Percentiles rank a stretch among this genome's conserved stretches.
These are phyloP conservation scores for Tubosaeta sp. DNA, from an alignment of 768 basidiomycete genomes.

Conservation along the genomic window DNA sequence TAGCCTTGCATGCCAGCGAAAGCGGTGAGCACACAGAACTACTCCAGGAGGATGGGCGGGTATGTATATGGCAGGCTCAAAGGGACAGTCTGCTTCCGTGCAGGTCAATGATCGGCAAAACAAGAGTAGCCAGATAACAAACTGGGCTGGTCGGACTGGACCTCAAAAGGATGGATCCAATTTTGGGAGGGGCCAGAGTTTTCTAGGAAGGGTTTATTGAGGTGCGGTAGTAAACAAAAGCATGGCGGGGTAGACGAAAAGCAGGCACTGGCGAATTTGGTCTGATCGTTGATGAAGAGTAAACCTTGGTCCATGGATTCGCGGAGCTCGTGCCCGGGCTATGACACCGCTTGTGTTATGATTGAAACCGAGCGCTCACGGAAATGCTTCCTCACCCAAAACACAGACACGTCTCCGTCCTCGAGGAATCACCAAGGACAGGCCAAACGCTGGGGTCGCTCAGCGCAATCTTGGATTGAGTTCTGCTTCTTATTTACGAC, in stretches of 20 bases:
- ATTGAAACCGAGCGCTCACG: constrained; percentile 32
- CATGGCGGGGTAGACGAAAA: constrained; percentile 30
- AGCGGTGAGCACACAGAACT: constrained; percentile 3
- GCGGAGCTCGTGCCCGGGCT: constrained; percentile 30
- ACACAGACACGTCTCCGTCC: constrained; percentile 33
- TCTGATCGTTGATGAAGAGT: constrained; percentile 30
- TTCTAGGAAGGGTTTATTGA: constrained; percentile 27
- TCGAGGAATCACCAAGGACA: constrained; percentile 47
- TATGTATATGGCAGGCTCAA: constrained; percentile 6
- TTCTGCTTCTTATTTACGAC: constrained; percentile 40
- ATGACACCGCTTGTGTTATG: constrained; percentile 28
- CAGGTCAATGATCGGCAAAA: constrained; percentile 27
- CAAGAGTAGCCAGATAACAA: constrained; percentile 24
- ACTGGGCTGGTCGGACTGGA: constrained; percentile 20
- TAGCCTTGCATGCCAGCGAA: constrained; percentile 28
- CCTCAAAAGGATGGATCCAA: constrained; percentile 14
- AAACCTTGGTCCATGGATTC: constrained; percentile 27
- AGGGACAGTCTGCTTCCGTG: constrained; percentile 9
- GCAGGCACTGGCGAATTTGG: constrained; percentile 24
- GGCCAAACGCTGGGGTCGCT: constrained; percentile 9
- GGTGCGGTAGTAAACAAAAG: constrained; percentile 27
- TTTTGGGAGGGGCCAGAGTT: constrained; percentile 18
- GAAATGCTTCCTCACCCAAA: constrained; percentile 24
- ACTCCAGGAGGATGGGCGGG: background rate
- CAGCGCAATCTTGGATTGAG: constrained; percentile 32